These are phyloP conservation scores for Suillus paluster DNA, from an alignment of 768 basidiomycete genomes.

Conservation along the genomic window DNA sequence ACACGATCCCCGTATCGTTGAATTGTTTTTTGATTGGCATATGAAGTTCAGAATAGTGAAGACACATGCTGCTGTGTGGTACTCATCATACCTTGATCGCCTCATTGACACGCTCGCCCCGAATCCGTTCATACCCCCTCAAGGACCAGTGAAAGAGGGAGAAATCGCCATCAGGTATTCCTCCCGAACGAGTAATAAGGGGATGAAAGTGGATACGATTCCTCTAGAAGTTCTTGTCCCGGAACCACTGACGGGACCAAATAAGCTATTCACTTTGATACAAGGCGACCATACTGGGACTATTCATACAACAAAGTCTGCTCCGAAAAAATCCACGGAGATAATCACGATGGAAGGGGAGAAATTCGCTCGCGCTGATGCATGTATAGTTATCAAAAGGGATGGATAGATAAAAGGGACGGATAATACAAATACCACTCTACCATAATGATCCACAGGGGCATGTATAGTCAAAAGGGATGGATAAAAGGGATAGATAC, in stretches of 20 bases:
- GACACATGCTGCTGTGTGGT: no score
- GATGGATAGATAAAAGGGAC: no score
- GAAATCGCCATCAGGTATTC: neutral
- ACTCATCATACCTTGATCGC: neutral
- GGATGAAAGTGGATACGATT: neutral
- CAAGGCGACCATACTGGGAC: neutral
- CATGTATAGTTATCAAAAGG: neutral
- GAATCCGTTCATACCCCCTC: neutral
- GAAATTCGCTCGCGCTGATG: neutral
- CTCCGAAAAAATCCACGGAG: no score
- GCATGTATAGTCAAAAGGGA: no score
- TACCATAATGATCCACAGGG: no score
- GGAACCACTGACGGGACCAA: neutral
- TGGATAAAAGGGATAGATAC: no score
- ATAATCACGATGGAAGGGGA: neutral
- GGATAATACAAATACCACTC: no score
- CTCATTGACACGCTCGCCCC: neutral
- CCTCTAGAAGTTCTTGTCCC: neutral
- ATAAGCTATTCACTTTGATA: neutral
- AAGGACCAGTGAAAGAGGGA: neutral
- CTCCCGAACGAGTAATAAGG: neutral
- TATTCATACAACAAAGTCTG: neutral
- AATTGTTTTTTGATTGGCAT: neutral
- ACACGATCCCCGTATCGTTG: neutral
- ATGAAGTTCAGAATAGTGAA: neutral